Conservation (phyloP, 805 yeast genomes). For the Ogataea allantospora region DNA sequence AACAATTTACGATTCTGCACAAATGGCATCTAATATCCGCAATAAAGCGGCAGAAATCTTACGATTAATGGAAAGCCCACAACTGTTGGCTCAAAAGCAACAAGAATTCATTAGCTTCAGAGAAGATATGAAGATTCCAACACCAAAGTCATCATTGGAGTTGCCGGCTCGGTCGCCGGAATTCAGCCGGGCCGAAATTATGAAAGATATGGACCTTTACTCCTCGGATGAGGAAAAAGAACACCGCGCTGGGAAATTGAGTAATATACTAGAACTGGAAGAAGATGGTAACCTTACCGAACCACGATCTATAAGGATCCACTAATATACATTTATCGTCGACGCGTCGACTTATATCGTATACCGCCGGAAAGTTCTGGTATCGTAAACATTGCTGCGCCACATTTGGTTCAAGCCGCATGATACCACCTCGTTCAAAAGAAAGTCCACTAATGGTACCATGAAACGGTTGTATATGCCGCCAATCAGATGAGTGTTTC, state of each 20-base stretch:
- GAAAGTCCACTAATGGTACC: background rate
- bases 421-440: background rate
- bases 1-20: constrained; percentile 23
- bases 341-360: constrained; percentile 5
- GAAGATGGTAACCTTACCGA: constrained; percentile 11
- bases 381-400: constrained; percentile 3
- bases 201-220: constrained; percentile 16
- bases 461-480: background rate
- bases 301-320: constrained; percentile 1
- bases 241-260: constrained; percentile 13
- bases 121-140: constrained; percentile 37
- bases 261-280: constrained; percentile 21
- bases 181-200: constrained; percentile 23
- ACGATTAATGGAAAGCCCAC: constrained; percentile 33
- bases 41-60: constrained; percentile 37
- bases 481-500: background rate
- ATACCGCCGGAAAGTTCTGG: constrained; percentile 12
- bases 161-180: constrained; percentile 32
- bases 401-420: constrained; percentile 6
- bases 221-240: constrained; percentile 18
- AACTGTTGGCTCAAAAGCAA: constrained; percentile 39
- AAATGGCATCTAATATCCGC: constrained; percentile 35
- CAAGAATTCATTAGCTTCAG: constrained; percentile 40
- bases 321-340: background rate
- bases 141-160: constrained; percentile 29